Evolutionary conservation across 768 basidiomycete species (phyloP), one percentile per base, ranked within the genome.

Genomic region (Zangia roseola): DNA sequence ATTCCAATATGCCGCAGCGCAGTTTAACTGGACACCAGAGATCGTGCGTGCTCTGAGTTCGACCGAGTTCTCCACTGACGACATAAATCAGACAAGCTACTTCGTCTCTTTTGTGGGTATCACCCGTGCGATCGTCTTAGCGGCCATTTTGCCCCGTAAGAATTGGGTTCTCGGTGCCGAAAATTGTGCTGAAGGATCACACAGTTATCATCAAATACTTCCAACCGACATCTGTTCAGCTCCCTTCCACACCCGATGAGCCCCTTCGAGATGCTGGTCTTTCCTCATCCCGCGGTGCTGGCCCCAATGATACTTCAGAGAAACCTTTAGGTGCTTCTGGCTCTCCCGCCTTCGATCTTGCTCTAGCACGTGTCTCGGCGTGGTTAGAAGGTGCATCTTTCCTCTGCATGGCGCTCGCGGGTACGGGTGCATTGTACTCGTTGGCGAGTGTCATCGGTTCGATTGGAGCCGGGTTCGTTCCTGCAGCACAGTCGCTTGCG

Each of bases 401-500:
- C 59, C 56, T 71, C 10, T 52, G 74, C 43, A 75, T 88, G 71
- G 72, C 72, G 0, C 28, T 81, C 42, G 72, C 81, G 1, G 67
- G 70, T 5, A 73, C 70, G 6, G 71, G 81, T 3, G 28, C 68
- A 3, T 52, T 73, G 25, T 95, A 86, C 63, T 76, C 81, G 12
- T 30, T 74, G 6, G 73, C 73, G 39, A 74, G 73, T 25, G 58
- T 79, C 17, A 12, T 86, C 6, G 69, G 74, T 17, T 72, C 86
- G n/a, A 69, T 91, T 20, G 82, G 82, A 0, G 62, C 74, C 0
- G 89, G 86, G 2, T 80, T 85, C 49, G 63, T 61, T 20, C 91
- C 93, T 9, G 82, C 88, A 2, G 50, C 78, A 8, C 84, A 89
- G 47, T 85, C 85, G 19, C 76, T 91, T 30, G 83, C 90, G 4